Evolutionary conservation across 2,329 filamentous ascomycete genomes (phyloP).

Genomic region (Calonectria honghensis): DNA sequence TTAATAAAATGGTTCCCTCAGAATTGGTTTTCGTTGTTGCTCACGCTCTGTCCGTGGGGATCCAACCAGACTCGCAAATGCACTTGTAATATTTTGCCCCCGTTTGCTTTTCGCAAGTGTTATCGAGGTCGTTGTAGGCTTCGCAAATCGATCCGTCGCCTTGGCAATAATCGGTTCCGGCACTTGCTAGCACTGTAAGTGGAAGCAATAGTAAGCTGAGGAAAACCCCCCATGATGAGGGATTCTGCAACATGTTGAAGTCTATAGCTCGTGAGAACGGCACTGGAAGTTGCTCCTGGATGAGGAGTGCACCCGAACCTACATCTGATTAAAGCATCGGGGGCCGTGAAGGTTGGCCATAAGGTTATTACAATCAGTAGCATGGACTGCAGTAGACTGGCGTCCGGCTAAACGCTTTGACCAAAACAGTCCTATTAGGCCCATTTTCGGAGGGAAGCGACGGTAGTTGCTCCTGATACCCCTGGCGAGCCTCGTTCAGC

Average conservation of each 20-base stretch:
- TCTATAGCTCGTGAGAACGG: neutral
- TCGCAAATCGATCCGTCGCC: constrained; percentile 25
- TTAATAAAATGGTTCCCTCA: neutral
- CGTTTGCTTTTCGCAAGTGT: constrained; percentile 17
- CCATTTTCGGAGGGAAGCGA: constrained; percentile 18
- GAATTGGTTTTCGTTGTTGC: neutral
- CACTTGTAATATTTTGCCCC: constrained; percentile 32
- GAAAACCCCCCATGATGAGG: neutral
- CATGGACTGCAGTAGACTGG: neutral
- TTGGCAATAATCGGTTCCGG: constrained; percentile 11
- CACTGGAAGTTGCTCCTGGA: neutral
- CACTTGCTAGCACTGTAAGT: neutral
- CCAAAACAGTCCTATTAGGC: constrained; percentile 11
- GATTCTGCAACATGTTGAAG: neutral
- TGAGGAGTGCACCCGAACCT: neutral
- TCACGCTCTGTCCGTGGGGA: constrained; percentile 19
- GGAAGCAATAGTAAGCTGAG: constrained; percentile 2
- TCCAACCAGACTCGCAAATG: constrained; percentile 25
- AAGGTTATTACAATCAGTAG: constrained; percentile 14
- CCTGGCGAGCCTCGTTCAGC: constrained; percentile 11
- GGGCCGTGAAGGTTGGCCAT: neutral
- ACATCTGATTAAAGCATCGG: neutral
- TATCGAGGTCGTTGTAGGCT: constrained; percentile 9
- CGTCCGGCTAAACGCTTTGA: constrained; percentile 1
- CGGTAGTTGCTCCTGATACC: constrained; percentile 1